These are phyloP conservation scores for Linanthus parryae DNA, from an alignment of 148 eudicot species.

Conservation along the genomic window DNA sequence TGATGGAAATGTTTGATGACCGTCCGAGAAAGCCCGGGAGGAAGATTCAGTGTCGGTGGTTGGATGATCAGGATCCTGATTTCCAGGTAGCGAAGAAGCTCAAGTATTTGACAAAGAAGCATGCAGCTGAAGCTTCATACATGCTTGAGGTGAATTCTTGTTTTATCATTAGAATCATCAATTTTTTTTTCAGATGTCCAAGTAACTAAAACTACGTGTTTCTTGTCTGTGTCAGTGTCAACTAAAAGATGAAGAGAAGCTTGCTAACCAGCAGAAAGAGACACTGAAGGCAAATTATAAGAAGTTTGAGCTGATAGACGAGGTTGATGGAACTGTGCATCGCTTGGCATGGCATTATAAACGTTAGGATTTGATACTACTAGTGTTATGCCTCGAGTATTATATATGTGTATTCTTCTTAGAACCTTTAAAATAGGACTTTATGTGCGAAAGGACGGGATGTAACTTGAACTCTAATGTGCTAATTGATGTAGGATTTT, in stretches of 20 bases:
- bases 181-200: background rate
- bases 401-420: too few relatives aligned
- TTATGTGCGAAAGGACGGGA: too few relatives aligned
- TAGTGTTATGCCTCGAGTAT: too few relatives aligned
- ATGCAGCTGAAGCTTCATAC: constrained; percentile 41
- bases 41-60: constrained; percentile 43
- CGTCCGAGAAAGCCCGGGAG: constrained; percentile 66
- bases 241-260: constrained; percentile 50
- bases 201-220: background rate
- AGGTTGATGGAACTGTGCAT: constrained; percentile 29
- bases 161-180: background rate
- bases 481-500: too few relatives aligned
- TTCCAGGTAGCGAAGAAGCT: constrained; percentile 54
- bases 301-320: constrained; percentile 45
- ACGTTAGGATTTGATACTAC: too few relatives aligned
- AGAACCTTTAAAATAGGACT: too few relatives aligned
- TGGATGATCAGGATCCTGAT: constrained; percentile 52
- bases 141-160: constrained; percentile 37
- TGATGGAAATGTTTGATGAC: constrained; percentile 60
- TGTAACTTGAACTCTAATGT: too few relatives aligned
- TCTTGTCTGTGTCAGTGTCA: constrained; percentile 26
- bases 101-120: constrained; percentile 39
- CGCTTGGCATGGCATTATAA: constrained; percentile 34
- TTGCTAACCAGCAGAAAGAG: constrained; percentile 44
- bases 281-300: constrained; percentile 34